Evolutionary conservation across 345 rosid species (phyloP), one percentile per base, ranked within the genome.

Genomic region (Citrus maxima): DNA sequence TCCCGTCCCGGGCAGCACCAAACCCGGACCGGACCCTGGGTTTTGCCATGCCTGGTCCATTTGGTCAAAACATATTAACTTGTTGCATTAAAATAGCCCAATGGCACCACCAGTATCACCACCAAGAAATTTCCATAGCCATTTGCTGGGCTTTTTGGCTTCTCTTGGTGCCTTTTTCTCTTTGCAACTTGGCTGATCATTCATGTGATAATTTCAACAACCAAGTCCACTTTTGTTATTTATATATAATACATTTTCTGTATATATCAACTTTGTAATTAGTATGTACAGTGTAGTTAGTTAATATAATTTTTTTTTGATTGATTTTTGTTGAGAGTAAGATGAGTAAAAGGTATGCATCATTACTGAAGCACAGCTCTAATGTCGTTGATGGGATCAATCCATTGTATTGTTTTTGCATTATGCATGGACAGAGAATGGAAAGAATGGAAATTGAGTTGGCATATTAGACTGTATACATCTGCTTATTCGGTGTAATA

Each of bases 351-450:
- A 82, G 55, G 70, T 88, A 32, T 74, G 88, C 86, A 59, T 37
- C 87, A 75, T 12, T 87, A 82, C 82, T 76, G 88, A 32, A 76
- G 80, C 84, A 84, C 94, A 7, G 89, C 89, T n/a, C 74, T 89
- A 63, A 86, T 88, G 83, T 49, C 77, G 55, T 1, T 83, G 24
- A 88, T 86, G 89, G 88, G 80, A 22, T 73, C 88, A 6, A 75
- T 90, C 12, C 65, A 61, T 5, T 27, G 6, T 61, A 30, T 27
- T 5, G 65, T 61, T 61, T 61, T 61, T 12, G 19, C 34, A 9
- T 4, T 61, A 27, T 61, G 65, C 65, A 9, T 12, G 34, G 34
- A 25, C 14, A 61, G 32, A 28, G 28, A 28, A 28, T 28, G 28
- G 28, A 28, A 28, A 8, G 12, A 25, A 7, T 25, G 65, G 65